These are phyloP conservation scores for Chlorella sp. DNA, from an alignment of 139 green algal species.

Conservation along the genomic window DNA sequence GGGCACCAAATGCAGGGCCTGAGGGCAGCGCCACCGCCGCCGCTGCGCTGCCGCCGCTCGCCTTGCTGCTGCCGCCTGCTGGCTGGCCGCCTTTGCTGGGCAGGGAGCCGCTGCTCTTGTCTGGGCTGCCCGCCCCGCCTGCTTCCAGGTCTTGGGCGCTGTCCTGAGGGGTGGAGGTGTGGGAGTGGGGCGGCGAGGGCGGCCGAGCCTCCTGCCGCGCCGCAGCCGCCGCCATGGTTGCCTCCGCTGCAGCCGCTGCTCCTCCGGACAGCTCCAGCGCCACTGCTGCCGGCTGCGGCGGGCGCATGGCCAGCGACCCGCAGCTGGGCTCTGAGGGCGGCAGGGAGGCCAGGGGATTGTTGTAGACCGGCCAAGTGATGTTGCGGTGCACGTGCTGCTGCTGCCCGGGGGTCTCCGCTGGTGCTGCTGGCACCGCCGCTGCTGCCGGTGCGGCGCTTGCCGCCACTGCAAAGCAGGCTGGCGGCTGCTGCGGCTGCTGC, in stretches of 20 bases:
- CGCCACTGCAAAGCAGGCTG: neutral
- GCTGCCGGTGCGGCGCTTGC: neutral
- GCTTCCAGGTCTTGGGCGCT: slow-evolving; percentile 25
- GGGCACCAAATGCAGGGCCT: neutral
- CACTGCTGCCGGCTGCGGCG: too few relatives aligned
- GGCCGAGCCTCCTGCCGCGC: neutral
- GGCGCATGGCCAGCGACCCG: neutral
- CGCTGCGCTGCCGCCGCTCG: neutral
- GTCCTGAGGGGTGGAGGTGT: neutral
- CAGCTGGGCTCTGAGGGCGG: neutral
- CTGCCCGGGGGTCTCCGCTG: neutral
- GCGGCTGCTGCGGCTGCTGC: neutral
- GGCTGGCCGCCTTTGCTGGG: neutral
- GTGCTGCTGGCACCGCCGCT: neutral
- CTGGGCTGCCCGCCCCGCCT: neutral
- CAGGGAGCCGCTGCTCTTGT: neutral
- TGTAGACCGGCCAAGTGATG: neutral
- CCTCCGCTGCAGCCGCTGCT: neutral
- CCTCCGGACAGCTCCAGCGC: neutral
- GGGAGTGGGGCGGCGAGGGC: neutral
- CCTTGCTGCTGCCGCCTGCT: neutral
- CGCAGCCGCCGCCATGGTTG: neutral
- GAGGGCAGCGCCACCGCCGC: neutral
- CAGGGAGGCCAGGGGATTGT: neutral
- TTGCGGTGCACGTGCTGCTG: neutral